phyloP scores from a whole-genome alignment of 805 yeast species.

The Yarrowia sp. region DNA sequence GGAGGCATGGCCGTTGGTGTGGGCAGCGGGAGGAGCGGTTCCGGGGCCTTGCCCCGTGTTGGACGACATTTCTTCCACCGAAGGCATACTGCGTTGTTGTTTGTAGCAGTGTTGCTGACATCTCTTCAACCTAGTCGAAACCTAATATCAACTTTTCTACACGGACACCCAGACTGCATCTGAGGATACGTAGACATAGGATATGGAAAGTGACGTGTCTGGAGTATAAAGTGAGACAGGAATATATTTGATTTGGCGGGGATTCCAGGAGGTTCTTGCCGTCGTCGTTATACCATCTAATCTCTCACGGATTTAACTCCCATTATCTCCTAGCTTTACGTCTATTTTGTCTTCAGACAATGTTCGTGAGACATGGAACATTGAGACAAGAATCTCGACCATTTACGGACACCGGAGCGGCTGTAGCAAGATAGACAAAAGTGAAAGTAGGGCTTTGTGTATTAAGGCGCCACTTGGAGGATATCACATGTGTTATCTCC shows the following conservation, averaged over 20 bases:
- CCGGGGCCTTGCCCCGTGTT: slow-evolving; percentile 26
- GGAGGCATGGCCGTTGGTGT: slow-evolving; percentile 20
- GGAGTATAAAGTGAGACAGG: too few species aligned
- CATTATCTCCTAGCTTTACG: not conserved
- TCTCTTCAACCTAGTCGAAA: slow-evolving; percentile 26
- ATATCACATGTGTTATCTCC: too few species aligned
- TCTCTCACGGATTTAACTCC: too few species aligned
- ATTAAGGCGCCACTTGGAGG: too few species aligned
- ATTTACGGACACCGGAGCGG: not conserved
- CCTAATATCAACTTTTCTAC: slow-evolving; percentile 20
- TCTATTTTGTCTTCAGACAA: not conserved
- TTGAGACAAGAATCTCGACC: slow-evolving; percentile 2
- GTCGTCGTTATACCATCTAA: too few species aligned
- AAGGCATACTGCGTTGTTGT: slow-evolving; percentile 31
- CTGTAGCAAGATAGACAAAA: not conserved
- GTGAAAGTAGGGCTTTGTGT: too few species aligned
- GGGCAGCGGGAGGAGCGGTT: not conserved
- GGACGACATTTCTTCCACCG: slow-evolving; percentile 29
- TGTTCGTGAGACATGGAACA: slow-evolving; percentile 8
- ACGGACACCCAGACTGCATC: not conserved
- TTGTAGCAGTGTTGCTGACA: slow-evolving; percentile 29
- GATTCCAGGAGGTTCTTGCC: too few species aligned
- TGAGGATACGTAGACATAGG: not conserved
- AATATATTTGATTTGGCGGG: too few species aligned
- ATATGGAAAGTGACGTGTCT: not conserved